Percentiles rank a stretch among this genome's conserved stretches.
phyloP scores from a whole-genome alignment of 495 filamentous ascomycete genomes.

The Geopyxis carbonaria region DNA sequence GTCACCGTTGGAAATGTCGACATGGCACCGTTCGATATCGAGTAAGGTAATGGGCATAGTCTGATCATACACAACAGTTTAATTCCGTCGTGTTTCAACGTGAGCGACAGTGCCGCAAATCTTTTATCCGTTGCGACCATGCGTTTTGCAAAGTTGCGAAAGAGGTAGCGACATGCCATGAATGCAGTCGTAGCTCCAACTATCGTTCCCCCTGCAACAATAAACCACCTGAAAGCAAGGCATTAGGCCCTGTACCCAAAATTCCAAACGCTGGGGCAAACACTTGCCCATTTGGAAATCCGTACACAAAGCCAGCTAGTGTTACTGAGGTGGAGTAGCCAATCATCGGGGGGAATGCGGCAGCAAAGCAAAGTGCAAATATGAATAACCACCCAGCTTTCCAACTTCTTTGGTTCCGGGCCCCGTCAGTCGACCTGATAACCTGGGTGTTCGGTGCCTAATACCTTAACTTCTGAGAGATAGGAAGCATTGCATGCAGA shows the following conservation, averaged over 20 bases:
- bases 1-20: conserved; percentile 81
- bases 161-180: conserved; percentile 55
- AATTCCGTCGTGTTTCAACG: conserved; percentile 64
- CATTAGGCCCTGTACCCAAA: conserved; percentile 6
- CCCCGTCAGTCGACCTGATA: too few relatives aligned
- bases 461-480: not conserved
- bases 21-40: conserved; percentile 81
- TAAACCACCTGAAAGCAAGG: conserved; percentile 43
- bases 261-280: conserved; percentile 30
- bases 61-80: conserved; percentile 84
- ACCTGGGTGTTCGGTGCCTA: not conserved
- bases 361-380: conserved; percentile 57
- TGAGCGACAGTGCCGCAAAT: conserved; percentile 51
- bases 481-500: conserved; percentile 15
- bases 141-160: conserved; percentile 58
- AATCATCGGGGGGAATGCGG: conserved; percentile 78
- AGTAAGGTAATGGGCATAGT: conserved; percentile 87
- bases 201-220: conserved; percentile 63
- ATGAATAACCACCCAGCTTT: conserved; percentile 54
- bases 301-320: conserved; percentile 82
- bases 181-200: conserved; percentile 63
- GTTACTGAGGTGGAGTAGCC: conserved; percentile 82
- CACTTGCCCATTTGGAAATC: conserved; percentile 76
- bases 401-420: conserved; percentile 27
- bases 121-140: conserved; percentile 68